phyloP scores from a whole-genome alignment of 2,329 filamentous ascomycete species.

The Torrubiellomyces zombiae region DNA sequence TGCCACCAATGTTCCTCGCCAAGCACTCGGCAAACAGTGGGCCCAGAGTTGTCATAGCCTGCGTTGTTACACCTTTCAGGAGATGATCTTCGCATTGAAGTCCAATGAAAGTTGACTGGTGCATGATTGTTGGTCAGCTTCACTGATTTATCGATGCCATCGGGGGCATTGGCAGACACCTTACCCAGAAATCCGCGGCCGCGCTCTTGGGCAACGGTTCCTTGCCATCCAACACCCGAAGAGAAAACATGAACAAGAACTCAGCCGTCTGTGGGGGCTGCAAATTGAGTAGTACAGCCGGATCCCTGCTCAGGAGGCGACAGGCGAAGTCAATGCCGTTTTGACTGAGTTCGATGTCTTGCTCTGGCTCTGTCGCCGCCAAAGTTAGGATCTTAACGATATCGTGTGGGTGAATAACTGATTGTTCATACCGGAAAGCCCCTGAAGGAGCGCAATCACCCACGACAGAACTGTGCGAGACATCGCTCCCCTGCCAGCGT shows the following conservation, averaged over 20 bases:
- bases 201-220: conserved; percentile 63
- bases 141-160: not conserved
- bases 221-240: conserved; percentile 51
- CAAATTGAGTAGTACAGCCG: conserved; percentile 41
- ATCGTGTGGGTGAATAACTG: too few species aligned
- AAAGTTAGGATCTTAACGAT: conserved; percentile 1
- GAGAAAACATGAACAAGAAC: conserved; percentile 53
- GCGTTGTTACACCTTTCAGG: conserved; percentile 25
- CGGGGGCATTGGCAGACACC: conserved; percentile 8
- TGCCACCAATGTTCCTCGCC: conserved; percentile 49
- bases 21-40: conserved; percentile 43
- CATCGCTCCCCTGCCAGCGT: conserved; percentile 27
- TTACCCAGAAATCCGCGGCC: conserved; percentile 62
- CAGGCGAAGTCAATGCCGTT: conserved; percentile 57
- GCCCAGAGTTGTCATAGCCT: conserved; percentile 41
- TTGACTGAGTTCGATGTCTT: conserved; percentile 57
- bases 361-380: conserved; percentile 40
- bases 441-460: conserved; percentile 43
- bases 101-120: conserved; percentile 34
- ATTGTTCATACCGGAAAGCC: conserved; percentile 33
- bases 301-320: conserved; percentile 43
- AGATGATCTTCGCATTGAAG: conserved; percentile 25
- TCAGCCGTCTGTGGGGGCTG: conserved; percentile 41
- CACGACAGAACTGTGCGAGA: conserved; percentile 40
- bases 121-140: conserved; percentile 2